Base-by-base conservation (phyloP, 2,329 filamentous ascomycete genomes). In the Akanthomyces dipterigenus region DNA sequence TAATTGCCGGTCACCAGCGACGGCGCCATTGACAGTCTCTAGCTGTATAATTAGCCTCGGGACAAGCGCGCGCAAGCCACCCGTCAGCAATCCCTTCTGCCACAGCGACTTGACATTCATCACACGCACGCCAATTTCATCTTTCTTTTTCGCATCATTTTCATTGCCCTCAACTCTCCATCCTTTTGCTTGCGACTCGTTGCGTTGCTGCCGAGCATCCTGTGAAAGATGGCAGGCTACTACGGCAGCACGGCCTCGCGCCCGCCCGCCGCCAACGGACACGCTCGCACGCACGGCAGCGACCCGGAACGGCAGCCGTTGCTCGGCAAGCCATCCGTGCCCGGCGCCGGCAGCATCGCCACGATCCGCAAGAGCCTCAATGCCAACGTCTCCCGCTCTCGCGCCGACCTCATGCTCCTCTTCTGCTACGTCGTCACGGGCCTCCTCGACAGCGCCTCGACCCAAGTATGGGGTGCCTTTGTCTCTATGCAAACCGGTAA, bases 401-500 rank as follows among this genome's bases (percentile, higher is more conserved):
- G 85, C 80, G 84, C 86, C 16, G 89, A 93, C 68, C 64, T 89
- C 1, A 76, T 91, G 22, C 78, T 93, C 43, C 76, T 93, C 4
- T 76, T 84, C 31, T 91, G 88, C 74, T 93, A 92, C 71, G 75
- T 90, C 65, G 88, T 92, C 70, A 93, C 90, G 0, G 90, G 90
- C 4, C 77, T 93, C 12, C 80, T 91, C 8, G 90, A 93, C 73
- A 90, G 88, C 73, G 86, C 88, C 2, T 86, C 88, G 2, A 88
- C 90, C 51, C 88, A 86, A 62, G 88, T 88, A 46, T 93, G 88
- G 87, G 88, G 89, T 14, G 87, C 87, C 3, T 93, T 93, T 67
- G 89, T 91, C 45, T 90, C 87, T 67, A 93, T 93, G 89, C 90
- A 93, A 70, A 93, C 89, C 36, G 89, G 88, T 84, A 68, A 65